These are phyloP conservation scores for Penicillium aurantiogriseum DNA, from an alignment of 2,329 filamentous ascomycete genomes.

Conservation along the genomic window DNA sequence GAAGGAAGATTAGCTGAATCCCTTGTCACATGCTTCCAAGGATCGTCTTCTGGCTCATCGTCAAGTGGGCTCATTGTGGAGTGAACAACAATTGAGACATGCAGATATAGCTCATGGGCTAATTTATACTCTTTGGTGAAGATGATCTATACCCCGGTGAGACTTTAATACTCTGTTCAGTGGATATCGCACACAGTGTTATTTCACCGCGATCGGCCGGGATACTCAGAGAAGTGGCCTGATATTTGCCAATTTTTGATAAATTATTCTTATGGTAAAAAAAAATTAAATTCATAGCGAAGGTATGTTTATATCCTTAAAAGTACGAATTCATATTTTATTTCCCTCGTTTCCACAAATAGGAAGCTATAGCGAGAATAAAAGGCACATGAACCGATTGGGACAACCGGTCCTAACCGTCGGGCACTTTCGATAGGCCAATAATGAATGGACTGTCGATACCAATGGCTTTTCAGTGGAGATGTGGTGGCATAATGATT, in stretches of 20 bases:
- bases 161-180: neutral
- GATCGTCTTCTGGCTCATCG: neutral
- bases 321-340: neutral
- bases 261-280: neutral
- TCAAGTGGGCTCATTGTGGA: neutral
- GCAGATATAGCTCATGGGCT: neutral
- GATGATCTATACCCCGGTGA: neutral
- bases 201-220: neutral
- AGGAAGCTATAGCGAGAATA: neutral
- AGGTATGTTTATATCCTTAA: neutral
- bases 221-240: neutral
- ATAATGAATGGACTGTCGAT: neutral
- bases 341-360: neutral
- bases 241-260: neutral
- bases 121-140: neutral
- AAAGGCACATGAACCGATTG: neutral
- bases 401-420: slow-evolving; percentile 11
- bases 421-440: slow-evolving; percentile 1
- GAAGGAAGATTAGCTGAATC: neutral
- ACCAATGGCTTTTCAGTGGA: neutral
- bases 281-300: neutral
- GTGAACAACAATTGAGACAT: neutral
- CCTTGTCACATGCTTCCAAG: neutral
- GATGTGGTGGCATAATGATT: neutral
- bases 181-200: neutral